These are phyloP conservation scores for Aspergillus transmontanensis DNA, from an alignment of 2,329 filamentous ascomycete genomes.

Conservation along the genomic window DNA sequence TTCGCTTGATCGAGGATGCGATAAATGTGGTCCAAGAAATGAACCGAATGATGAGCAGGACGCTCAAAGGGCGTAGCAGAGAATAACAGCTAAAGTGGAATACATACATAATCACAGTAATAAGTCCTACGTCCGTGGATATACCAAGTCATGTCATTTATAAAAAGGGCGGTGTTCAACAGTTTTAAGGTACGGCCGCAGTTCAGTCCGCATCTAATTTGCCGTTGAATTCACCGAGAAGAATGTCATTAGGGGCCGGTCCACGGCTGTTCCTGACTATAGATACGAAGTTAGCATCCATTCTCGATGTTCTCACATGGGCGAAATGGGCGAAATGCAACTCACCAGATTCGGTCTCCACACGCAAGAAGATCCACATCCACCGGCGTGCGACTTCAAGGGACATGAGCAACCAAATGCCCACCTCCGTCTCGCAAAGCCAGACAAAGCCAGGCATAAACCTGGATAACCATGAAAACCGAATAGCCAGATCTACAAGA, in stretches of 20 bases:
- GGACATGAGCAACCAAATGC: constrained; percentile 83
- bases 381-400: constrained; percentile 86
- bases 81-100: background rate
- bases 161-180: constrained; percentile 7
- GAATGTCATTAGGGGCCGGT: constrained; percentile 67
- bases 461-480: constrained; percentile 91
- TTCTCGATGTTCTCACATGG: constrained; percentile 1
- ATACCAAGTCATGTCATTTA: constrained; percentile 21
- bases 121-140: constrained; percentile 23
- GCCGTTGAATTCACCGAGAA: constrained; percentile 71
- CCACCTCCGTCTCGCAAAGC: constrained; percentile 82
- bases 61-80: constrained; percentile 1
- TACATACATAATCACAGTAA: constrained; percentile 10
- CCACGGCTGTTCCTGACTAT: constrained; percentile 57
- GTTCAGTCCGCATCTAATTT: constrained; percentile 64
- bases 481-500: constrained; percentile 73
- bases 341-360: constrained; percentile 89
- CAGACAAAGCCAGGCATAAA: constrained; percentile 79
- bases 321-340: constrained; percentile 14
- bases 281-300: constrained; percentile 10
- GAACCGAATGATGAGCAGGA: background rate
- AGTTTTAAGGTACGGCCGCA: background rate
- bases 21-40: background rate
- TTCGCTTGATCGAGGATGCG: background rate
- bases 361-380: constrained; percentile 96